Evolutionary conservation across 2,329 filamentous ascomycete species (phyloP).

Genomic region (Falciphora oryzae): DNA sequence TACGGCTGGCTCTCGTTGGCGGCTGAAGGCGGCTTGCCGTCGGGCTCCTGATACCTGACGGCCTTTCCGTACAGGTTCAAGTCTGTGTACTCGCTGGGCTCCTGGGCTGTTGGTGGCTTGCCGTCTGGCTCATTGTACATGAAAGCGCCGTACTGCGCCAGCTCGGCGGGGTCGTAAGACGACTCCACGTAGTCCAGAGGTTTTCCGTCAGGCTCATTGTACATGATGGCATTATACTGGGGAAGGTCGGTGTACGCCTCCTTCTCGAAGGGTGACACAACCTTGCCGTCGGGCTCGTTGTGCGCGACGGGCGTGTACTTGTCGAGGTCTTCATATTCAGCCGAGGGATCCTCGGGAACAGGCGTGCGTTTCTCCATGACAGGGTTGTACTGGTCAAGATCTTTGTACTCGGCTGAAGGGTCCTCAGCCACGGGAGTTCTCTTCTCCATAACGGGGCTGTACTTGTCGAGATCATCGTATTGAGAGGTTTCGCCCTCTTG

Average conservation of each 20-base stretch:
- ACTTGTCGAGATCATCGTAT: slow-evolving; percentile 13
- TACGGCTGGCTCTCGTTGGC: slow-evolving; percentile 19
- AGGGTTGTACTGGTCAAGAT: slow-evolving; percentile 30
- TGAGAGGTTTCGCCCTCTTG: slow-evolving; percentile 15
- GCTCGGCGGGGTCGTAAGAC: slow-evolving; percentile 14
- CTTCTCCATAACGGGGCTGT: slow-evolving; percentile 11
- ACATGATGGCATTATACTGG: slow-evolving; percentile 28
- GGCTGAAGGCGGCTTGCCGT: slow-evolving; percentile 17
- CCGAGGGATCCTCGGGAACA: slow-evolving; percentile 20
- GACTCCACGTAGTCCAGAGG: slow-evolving; percentile 7
- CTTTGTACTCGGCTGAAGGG: slow-evolving; percentile 22
- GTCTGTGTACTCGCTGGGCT: slow-evolving; percentile 34
- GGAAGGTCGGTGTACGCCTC: slow-evolving; percentile 34
- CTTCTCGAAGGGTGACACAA: slow-evolving; percentile 28
- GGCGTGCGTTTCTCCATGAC: slow-evolving; percentile 26
- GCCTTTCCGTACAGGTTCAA: slow-evolving; percentile 28
- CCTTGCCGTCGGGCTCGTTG: slow-evolving; percentile 34
- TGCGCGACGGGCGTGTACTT: slow-evolving; percentile 29
- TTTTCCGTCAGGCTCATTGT: slow-evolving; percentile 27
- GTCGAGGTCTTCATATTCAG: slow-evolving; percentile 36
- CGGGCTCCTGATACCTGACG: slow-evolving; percentile 28
- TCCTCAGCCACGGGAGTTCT: background rate
- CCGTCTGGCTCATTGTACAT: slow-evolving; percentile 33
- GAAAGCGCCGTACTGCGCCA: slow-evolving; percentile 19
- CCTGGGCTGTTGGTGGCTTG: slow-evolving; percentile 23